Evolutionary conservation across 75 land plant species (phyloP).

Genomic region (Selaginella moellendorffii): DNA sequence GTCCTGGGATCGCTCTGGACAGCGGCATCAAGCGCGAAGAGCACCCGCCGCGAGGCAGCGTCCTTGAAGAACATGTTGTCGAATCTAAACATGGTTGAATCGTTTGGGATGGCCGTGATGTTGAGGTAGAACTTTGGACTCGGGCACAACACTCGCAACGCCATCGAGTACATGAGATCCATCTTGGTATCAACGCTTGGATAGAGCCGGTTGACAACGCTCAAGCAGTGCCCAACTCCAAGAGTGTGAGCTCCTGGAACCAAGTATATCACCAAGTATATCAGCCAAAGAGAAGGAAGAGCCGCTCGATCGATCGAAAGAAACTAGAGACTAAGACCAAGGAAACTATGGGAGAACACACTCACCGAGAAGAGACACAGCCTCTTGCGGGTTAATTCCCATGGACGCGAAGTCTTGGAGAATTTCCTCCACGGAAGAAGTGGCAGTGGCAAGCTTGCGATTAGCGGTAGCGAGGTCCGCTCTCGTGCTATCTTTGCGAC

Average conservation of each 20-base stretch:
- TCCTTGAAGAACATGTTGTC: background rate
- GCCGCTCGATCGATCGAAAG: background rate
- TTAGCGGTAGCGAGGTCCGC: slow-evolving; percentile 12
- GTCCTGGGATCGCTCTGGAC: background rate
- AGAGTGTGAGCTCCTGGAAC: slow-evolving; percentile 18
- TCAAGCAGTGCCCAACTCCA: slow-evolving; percentile 18
- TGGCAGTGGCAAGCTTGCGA: slow-evolving; percentile 18
- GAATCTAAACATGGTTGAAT: background rate
- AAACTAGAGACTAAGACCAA: background rate
- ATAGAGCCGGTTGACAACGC: slow-evolving; percentile 21
- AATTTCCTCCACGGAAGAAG: slow-evolving; percentile 4
- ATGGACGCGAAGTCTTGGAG: background rate
- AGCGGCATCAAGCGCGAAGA: background rate
- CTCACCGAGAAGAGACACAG: background rate
- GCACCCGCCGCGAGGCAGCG: background rate
- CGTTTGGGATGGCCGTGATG: background rate
- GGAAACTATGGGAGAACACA: background rate
- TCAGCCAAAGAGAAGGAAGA: background rate
- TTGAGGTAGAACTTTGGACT: background rate
- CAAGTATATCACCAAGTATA: background rate
- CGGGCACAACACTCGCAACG: slow-evolving; percentile 1
- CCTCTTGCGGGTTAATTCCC: background rate
- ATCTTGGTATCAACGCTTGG: slow-evolving; percentile 4
- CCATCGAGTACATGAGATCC: background rate
- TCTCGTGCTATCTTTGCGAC: slow-evolving; percentile 20